Conservation (phyloP, 139 green algal species). For the Chlamydomonas asymmetrica region DNA sequence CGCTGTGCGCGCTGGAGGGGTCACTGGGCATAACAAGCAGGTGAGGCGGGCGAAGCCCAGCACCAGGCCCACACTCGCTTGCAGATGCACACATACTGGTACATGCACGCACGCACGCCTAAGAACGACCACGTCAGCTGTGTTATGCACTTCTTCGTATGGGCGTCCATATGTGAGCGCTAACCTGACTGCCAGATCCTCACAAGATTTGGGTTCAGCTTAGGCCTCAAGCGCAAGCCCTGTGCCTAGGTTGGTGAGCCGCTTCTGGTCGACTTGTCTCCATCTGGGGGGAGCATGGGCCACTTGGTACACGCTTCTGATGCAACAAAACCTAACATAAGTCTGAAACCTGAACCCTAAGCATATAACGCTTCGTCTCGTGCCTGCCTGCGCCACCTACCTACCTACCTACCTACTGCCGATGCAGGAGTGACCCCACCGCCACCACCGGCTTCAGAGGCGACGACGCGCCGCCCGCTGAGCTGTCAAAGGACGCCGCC, state of each 20-base stretch:
- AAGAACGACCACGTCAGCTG: not conserved
- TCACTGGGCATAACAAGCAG: slow-evolving; percentile 70
- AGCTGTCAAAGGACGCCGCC: slow-evolving; percentile 45
- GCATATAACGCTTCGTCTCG: too few species aligned
- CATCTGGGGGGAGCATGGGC: too few species aligned
- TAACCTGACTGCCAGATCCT: too few species aligned
- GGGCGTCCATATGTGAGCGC: not conserved
- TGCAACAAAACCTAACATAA: too few species aligned
- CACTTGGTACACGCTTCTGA: too few species aligned
- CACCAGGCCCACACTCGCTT: not conserved
- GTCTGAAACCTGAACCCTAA: too few species aligned
- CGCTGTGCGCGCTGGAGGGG: slow-evolving; percentile 71
- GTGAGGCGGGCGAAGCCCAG: slow-evolving; percentile 38
- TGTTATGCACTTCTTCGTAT: not conserved
- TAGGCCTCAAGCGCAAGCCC: too few species aligned
- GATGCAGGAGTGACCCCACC: slow-evolving; percentile 53
- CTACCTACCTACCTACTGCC: too few species aligned
- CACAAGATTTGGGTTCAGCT: too few species aligned
- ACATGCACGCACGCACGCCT: not conserved
- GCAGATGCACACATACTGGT: not conserved
- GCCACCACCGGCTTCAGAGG: slow-evolving; percentile 45
- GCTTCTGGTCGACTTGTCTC: too few species aligned
- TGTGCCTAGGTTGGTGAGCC: too few species aligned
- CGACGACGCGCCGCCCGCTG: slow-evolving; percentile 37
- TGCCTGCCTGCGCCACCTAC: too few species aligned